Evolutionary conservation across 2,329 filamentous ascomycete species (phyloP).

Genomic region (Volutella citrinella): DNA sequence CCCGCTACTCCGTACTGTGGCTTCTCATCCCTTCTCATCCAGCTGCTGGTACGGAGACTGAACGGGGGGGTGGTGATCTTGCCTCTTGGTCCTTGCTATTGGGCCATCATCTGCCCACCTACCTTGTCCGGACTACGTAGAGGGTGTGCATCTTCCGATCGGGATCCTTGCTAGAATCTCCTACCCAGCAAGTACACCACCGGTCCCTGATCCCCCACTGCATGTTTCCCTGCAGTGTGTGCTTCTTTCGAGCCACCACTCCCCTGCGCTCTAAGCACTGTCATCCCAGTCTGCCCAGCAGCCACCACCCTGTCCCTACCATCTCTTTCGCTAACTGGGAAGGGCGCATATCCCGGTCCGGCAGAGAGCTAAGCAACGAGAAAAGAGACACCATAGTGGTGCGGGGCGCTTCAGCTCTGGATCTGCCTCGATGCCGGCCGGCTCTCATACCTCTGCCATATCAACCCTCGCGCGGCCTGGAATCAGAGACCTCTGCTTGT

Average conservation of each 20-base stretch:
- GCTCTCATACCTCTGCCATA: constrained; percentile 21
- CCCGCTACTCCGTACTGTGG: constrained; percentile 15
- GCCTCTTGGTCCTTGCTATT: too few species aligned
- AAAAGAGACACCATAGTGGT: constrained; percentile 27
- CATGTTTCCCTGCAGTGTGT: constrained; percentile 17
- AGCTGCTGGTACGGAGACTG: too few species aligned
- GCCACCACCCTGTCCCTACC: constrained; percentile 13
- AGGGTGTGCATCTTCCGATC: constrained; percentile 19
- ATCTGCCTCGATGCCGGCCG: constrained; percentile 19
- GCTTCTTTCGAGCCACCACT: constrained; percentile 17
- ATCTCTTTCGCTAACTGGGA: constrained; percentile 18
- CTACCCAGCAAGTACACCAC: too few species aligned
- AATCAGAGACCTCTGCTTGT: constrained; percentile 12
- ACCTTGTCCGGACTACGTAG: constrained; percentile 11
- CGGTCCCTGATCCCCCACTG: constrained; percentile 21
- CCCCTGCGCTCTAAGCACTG: constrained; percentile 14
- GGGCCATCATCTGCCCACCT: constrained; percentile 11
- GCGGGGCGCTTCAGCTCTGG: constrained; percentile 20
- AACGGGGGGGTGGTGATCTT: too few species aligned
- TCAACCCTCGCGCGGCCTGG: constrained; percentile 16
- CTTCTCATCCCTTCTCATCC: too few species aligned
- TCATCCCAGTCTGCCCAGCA: constrained; percentile 21
- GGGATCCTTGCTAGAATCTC: constrained; percentile 20
- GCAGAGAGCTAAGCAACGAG: constrained; percentile 17
- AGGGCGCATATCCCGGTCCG: constrained; percentile 20